Percentiles rank a stretch among this genome's conserved stretches.
These are phyloP conservation scores for Penicillium corylophilum DNA, from an alignment of 2,329 filamentous ascomycete species.

Conservation along the genomic window DNA sequence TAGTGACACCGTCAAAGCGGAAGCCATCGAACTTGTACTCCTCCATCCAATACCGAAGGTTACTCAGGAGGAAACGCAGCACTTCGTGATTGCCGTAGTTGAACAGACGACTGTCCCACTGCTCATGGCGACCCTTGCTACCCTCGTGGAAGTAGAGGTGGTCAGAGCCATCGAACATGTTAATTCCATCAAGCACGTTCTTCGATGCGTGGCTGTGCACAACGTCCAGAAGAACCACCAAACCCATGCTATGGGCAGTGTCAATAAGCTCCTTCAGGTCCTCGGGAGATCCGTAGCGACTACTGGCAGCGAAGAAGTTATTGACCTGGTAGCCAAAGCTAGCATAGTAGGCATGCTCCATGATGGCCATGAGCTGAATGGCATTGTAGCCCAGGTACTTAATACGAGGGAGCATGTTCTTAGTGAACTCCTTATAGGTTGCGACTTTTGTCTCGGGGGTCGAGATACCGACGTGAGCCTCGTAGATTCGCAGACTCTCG, in stretches of 20 bases:
- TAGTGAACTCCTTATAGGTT: constrained; percentile 96
- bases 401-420: constrained; percentile 88
- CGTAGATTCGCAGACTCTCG: constrained; percentile 84
- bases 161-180: constrained; percentile 93
- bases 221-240: constrained; percentile 89
- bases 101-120: constrained; percentile 96
- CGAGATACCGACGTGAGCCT: constrained; percentile 98
- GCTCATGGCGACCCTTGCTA: constrained; percentile 77
- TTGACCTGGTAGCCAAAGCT: constrained; percentile 99
- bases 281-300: constrained; percentile 88
- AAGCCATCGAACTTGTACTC: constrained; percentile 97
- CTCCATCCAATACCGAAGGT: constrained; percentile 98
- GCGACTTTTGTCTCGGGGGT: constrained; percentile 84
- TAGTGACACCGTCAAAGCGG: constrained; percentile 96
- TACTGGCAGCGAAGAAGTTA: constrained; percentile 97
- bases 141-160: constrained; percentile 95
- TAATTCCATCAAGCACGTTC: constrained; percentile 91
- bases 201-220: constrained; percentile 98
- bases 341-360: constrained; percentile 99
- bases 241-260: constrained; percentile 85
- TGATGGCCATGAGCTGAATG: constrained; percentile 97
- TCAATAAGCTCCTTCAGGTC: constrained; percentile 96
- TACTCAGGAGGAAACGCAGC: constrained; percentile 90
- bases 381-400: constrained; percentile 90
- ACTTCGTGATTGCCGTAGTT: constrained; percentile 97